Evolutionary conservation across 2,329 filamentous ascomycete species (phyloP), one percentile per base, ranked within the genome.

Genomic region (Fusarium proliferatum): DNA sequence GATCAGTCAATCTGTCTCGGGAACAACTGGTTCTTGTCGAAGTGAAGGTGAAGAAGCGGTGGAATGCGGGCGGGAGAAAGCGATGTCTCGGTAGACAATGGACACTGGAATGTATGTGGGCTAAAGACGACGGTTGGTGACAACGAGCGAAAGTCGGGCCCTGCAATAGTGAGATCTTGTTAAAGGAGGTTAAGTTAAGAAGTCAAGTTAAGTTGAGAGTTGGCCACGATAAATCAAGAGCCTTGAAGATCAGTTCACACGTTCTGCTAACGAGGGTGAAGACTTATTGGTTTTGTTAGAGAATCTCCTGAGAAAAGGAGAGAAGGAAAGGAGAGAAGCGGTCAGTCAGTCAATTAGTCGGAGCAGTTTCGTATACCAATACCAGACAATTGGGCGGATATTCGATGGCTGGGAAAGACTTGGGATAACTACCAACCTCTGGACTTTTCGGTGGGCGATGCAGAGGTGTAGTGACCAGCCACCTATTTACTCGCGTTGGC

Each of bases 401-500:
- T 74, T 64, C 59, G 74, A 75, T 72, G 76, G 74, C 66, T 76
- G 76, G 74, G 73, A 59, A 67, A 68, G 72, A 71, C 57, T 70
- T 76, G 74, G 60, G 57, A 65, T 55, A 56, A 45, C 41, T 43
- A 75, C 76, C 76, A 77, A 60, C 71, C 75, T 74, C 73, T 70
- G 67, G 69, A 75, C 57, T 78, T 78, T 78, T 74, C 43, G 68
- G 73, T 49, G 57, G 65, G 63, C 42, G 67, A 64, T 64, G 49
- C 59, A 70, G 65, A 71, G 48, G 52, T 48, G 45, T 58, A 60
- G 71, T 67, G 53, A 45, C 75, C 76, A 77, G 67, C 76, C 75
- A 78, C 76, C 69, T 78, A 76, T 77, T 76, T 77, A 77, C 76
- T 46, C 16, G 28, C 33, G 76, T 78, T 78, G 76, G 57, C 76